These are phyloP conservation scores for Phytopythium cucurbitacearum DNA, from an alignment of 352 stramenopile genomes.

Conservation along the genomic window DNA sequence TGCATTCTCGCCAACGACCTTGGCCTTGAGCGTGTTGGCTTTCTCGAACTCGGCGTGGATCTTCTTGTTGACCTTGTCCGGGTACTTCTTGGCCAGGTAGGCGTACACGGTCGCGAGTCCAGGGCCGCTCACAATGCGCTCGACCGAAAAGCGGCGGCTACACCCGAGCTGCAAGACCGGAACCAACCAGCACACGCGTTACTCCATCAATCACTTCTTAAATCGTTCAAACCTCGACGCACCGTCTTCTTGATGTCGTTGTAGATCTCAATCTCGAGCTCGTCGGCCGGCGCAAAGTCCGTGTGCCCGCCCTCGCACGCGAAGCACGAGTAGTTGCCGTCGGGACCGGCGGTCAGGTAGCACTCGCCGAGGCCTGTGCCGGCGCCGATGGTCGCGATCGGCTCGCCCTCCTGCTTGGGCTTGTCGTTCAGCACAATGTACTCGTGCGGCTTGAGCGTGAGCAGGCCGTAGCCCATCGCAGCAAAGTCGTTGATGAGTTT, in stretches of 20 bases:
- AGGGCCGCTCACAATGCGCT: constrained; percentile 94
- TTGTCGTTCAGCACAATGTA: constrained; percentile 90
- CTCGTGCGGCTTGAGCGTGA: constrained; percentile 92
- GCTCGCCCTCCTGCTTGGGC: constrained; percentile 58
- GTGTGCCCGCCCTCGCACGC: constrained; percentile 94
- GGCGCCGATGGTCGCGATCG: constrained; percentile 95
- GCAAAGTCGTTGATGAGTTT: constrained; percentile 97
- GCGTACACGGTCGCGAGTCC: constrained; percentile 96
- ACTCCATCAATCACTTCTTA: background rate
- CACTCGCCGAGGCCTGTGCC: constrained; percentile 96
- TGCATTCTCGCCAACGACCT: constrained; percentile 87
- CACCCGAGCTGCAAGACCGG: constrained; percentile 61
- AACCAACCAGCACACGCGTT: background rate
- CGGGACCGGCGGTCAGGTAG: constrained; percentile 89
- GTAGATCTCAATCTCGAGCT: constrained; percentile 86
- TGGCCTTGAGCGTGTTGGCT: constrained; percentile 67
- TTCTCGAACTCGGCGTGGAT: constrained; percentile 68
- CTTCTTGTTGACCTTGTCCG: constrained; percentile 74
- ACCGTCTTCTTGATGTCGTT: constrained; percentile 66
- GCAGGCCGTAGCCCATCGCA: constrained; percentile 94
- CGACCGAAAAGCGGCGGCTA: constrained; percentile 90
- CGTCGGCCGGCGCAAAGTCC: constrained; percentile 91
- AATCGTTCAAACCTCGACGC: background rate
- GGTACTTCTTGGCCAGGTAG: constrained; percentile 92
- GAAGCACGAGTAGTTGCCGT: constrained; percentile 90